Base-by-base conservation (phyloP, 768 basidiomycete species). In the Suillus discolor region DNA sequence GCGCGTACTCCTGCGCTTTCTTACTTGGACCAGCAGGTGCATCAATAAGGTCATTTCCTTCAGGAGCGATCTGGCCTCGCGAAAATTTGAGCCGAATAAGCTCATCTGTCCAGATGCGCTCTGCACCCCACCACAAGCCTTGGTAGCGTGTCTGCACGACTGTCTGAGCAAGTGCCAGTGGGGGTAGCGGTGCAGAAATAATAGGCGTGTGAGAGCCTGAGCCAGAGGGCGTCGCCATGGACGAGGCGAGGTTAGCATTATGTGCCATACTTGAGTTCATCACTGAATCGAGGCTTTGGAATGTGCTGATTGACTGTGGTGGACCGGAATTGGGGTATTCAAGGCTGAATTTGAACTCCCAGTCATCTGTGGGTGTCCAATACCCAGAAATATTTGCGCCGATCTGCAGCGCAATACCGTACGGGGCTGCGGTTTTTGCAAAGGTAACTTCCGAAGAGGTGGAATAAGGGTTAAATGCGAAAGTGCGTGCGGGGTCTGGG, bases 71-170 rank as follows among this genome's bases (percentile, higher is more conserved):
- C 67, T 86, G 86, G 41, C 82, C 79, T 45, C 92, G 84, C 1
- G 88, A 84, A 31, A 90, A 76, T 71, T 92, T 92, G 59, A 97
- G 80, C 28, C 94, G 86, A 44, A 96, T 85, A 63, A 96, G 84
- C 67, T 97, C 94, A 65, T 91, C 92, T 6, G 84, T 80, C 94
- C 94, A 97, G 62, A 96, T 92, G 38, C 92, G 84, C 72, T 96
- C 94, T 1, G 89, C 87, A 9, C 95, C 95, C 90, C 91, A 92
- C 93, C 93, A 97, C 9, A 96, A 72, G 2, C 92, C 92, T 71
- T 94, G 91, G 72, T 87, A 93, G 49, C 87, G 81, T 59, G 78
- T 83, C 71, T 91, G 89, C 0, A 77, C 78, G 38, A 82, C 72
- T 1, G 71, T 74, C 59, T 82, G 79, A 9, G 67, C 61, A 39